A percentile compares a stretch with the other conserved stretches of the same genome.
phyloP scores from a whole-genome alignment of 768 basidiomycete species.

The Russula foetens region DNA sequence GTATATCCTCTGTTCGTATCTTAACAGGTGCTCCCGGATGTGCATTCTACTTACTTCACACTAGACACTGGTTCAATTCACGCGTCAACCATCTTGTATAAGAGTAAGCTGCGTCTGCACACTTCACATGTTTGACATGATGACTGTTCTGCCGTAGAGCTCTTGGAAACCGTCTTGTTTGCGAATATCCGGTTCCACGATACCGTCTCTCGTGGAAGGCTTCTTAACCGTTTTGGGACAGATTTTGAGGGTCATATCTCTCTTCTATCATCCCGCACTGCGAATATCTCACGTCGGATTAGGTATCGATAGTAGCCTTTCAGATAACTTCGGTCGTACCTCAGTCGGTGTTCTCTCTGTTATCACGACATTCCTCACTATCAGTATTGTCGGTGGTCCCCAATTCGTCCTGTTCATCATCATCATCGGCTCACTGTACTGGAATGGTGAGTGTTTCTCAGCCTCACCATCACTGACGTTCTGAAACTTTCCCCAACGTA shows the following conservation, averaged over 20 bases:
- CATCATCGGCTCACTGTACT: conserved; percentile 56
- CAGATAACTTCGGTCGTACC: conserved; percentile 82
- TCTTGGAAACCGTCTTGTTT: conserved; percentile 76
- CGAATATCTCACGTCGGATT: conserved; percentile 18
- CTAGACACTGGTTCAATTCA: conserved; percentile 71
- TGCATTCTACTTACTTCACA: conserved; percentile 12
- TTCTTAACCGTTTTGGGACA: conserved; percentile 81
- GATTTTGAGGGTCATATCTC: conserved; percentile 61
- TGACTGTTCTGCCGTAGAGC: conserved; percentile 27
- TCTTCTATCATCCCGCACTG: neutral
- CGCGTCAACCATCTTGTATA: conserved; percentile 71
- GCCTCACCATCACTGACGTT: neutral
- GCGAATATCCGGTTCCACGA: conserved; percentile 91
- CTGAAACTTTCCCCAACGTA: neutral
- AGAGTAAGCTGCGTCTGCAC: conserved; percentile 33
- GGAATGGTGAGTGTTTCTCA: conserved; percentile 42
- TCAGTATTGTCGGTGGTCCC: conserved; percentile 71
- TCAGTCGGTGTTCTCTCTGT: conserved; percentile 64
- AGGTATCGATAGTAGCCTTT: conserved; percentile 76
- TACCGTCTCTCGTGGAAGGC: conserved; percentile 77
- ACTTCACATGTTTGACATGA: neutral
- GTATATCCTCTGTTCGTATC: conserved; percentile 58
- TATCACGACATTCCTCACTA: conserved; percentile 59
- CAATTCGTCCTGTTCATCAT: conserved; percentile 60
- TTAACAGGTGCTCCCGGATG: neutral